These are phyloP conservation scores for Rosa rugosa DNA, from an alignment of 306 rosid genomes.

Conservation along the genomic window DNA sequence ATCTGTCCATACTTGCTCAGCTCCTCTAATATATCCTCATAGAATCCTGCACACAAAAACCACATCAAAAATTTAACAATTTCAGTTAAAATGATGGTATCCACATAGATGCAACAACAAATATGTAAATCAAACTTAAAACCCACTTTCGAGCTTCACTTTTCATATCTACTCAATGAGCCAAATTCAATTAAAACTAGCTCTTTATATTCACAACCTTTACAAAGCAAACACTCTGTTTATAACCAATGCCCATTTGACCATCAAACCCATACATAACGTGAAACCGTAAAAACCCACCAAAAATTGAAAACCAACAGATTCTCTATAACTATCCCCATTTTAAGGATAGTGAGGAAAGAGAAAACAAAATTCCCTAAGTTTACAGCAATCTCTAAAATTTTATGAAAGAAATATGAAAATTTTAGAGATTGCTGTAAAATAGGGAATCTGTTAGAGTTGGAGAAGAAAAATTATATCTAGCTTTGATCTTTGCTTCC, in stretches of 20 bases:
- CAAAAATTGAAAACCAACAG: neutral
- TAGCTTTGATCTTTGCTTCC: no score
- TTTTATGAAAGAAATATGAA: no score
- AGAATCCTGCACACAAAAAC: conserved; percentile 56
- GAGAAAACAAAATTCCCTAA: no score
- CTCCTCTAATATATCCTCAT: conserved; percentile 96
- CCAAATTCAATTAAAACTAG: conserved; percentile 13
- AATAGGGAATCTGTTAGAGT: no score
- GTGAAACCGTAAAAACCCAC: conserved; percentile 3
- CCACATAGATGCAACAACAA: conserved; percentile 89
- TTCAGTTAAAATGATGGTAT: conserved; percentile 18
- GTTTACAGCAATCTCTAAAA: no score
- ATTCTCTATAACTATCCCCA: no score
- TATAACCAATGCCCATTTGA: conserved; percentile 23
- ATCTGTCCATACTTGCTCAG: conserved; percentile 83
- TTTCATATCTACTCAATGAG: conserved; percentile 35
- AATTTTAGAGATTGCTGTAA: no score
- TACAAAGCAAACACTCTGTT: conserved; percentile 15
- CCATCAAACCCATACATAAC: conserved; percentile 34
- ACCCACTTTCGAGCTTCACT: conserved; percentile 73
- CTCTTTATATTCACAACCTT: conserved; percentile 28
- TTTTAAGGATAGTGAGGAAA: no score
- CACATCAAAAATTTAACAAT: neutral
- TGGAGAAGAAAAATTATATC: no score
- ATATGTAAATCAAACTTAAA: conserved; percentile 69